Evolutionary conservation across 768 basidiomycete genomes (phyloP), one percentile per base, ranked within the genome.

Genomic region (Kwoniella sp.): DNA sequence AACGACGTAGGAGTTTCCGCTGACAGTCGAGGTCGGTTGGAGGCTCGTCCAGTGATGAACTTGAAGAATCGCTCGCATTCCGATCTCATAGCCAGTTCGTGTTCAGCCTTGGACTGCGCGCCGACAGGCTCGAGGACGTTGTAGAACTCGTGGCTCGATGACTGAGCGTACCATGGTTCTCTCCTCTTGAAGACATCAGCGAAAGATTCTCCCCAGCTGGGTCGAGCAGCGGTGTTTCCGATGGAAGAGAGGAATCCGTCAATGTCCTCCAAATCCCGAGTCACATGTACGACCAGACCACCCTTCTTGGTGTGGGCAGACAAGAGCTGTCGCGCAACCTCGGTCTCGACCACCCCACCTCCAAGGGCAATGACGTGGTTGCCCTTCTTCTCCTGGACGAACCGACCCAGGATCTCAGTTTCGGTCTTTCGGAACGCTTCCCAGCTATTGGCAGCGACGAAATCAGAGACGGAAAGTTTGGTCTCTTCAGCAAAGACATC

Each of bases 291-390:
- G 12, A 99, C 90, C 6, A 87, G 86, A 3, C 90, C 90, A 26
- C 82, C 82, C 21, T 77, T 82, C 30, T 80, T 80, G 29, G 83
- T 83, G 77, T 90, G 93, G 19, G 83, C 80, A 78, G 87, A 84
- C 63, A 99, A 83, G 3, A 90, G 73, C 19, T 89, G 83, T 29
- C 94, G 83, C 13, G 91, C 89, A 46, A 83, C 84, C 1, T 87
- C 84, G 0, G 87, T 90, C 80, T 99, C 95, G 29, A 98, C 91
- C 61, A 98, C 87, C 0, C 95, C 95, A 2, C 96, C 96, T 2
- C 96, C 95, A 21, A 96, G 86, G 68, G 90, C 92, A 77, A 98
- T 86, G 58, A 97, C 84, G 79, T 92, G 87, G 19, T 83, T 84
- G 4, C 84, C 81, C 46, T 84, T 81, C 55, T 85, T 83, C 13